Percentiles rank a stretch among this genome's conserved stretches.
Evolutionary conservation across 768 basidiomycete species (phyloP).

Genomic region (Rhizopogon rudus): DNA sequence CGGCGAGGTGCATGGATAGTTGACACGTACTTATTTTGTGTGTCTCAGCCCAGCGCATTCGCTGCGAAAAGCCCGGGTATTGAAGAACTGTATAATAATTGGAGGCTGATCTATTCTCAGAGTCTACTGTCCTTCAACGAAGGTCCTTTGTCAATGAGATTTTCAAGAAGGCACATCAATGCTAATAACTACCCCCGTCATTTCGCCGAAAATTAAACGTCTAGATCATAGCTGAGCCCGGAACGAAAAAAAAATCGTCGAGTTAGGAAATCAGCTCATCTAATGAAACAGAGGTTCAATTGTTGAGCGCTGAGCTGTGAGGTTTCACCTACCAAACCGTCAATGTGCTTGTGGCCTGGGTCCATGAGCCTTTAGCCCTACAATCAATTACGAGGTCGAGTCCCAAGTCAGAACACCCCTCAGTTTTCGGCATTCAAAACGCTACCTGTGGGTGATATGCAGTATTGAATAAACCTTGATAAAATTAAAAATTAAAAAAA

Average conservation of each 20-base stretch:
- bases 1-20: not conserved
- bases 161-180: too few species aligned
- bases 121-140: too few species aligned
- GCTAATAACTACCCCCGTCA: not conserved
- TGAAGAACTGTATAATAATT: not conserved
- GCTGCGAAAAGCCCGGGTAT: not conserved
- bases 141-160: too few species aligned
- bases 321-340: not conserved
- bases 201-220: not conserved
- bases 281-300: too few species aligned
- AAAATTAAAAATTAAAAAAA: not conserved
- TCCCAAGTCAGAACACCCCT: not conserved
- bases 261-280: not conserved
- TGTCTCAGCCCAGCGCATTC: not conserved
- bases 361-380: not conserved
- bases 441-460: not conserved
- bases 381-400: not conserved
- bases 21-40: not conserved
- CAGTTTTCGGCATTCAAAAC: not conserved
- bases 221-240: not conserved
- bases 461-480: not conserved
- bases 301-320: not conserved
- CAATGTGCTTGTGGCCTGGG: not conserved
- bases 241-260: not conserved
- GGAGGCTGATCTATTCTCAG: too few species aligned